These are phyloP conservation scores for Hypholoma sublateritium DNA, from an alignment of 768 basidiomycete species.

Conservation along the genomic window DNA sequence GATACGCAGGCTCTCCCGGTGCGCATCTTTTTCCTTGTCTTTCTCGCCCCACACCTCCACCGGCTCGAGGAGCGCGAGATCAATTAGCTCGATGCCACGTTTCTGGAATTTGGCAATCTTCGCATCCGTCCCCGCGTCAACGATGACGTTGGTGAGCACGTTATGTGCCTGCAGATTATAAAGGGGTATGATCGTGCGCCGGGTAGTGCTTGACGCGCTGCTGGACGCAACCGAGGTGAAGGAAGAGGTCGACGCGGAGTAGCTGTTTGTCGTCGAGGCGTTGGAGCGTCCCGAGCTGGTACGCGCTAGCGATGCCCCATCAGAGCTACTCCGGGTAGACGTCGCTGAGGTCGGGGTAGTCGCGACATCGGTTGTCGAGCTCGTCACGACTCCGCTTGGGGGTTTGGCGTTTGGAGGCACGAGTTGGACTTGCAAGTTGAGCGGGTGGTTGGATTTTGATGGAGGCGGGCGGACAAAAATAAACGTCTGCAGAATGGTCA, in stretches of 20 bases:
- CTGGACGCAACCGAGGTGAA: constrained; percentile 36
- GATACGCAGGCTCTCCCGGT: constrained; percentile 29
- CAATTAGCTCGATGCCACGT: constrained; percentile 75
- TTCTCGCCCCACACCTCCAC: constrained; percentile 67
- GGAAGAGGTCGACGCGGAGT: constrained; percentile 39
- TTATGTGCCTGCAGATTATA: constrained; percentile 90
- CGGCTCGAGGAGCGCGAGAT: constrained; percentile 76
- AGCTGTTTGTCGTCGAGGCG: constrained; percentile 37
- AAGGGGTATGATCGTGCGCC: constrained; percentile 69
- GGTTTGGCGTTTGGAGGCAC: constrained; percentile 65
- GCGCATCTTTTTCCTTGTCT: constrained; percentile 19
- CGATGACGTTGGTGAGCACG: constrained; percentile 81
- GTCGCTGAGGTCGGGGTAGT: constrained; percentile 28
- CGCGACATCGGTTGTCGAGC: constrained; percentile 12
- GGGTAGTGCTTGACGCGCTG: constrained; percentile 18
- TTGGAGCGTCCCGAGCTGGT: constrained; percentile 63
- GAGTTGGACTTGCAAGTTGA: constrained; percentile 91
- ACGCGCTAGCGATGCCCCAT: constrained; percentile 34
- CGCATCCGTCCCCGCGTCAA: constrained; percentile 87
- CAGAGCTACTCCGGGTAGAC: constrained; percentile 30
- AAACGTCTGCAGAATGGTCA: constrained; percentile 59
- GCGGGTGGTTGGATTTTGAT: constrained; percentile 78
- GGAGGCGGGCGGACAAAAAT: constrained; percentile 92
- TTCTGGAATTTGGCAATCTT: constrained; percentile 78
- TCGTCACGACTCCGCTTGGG: constrained; percentile 32